Conservation (phyloP, 495 filamentous ascomycete species). For the Podospora comata region DNA sequence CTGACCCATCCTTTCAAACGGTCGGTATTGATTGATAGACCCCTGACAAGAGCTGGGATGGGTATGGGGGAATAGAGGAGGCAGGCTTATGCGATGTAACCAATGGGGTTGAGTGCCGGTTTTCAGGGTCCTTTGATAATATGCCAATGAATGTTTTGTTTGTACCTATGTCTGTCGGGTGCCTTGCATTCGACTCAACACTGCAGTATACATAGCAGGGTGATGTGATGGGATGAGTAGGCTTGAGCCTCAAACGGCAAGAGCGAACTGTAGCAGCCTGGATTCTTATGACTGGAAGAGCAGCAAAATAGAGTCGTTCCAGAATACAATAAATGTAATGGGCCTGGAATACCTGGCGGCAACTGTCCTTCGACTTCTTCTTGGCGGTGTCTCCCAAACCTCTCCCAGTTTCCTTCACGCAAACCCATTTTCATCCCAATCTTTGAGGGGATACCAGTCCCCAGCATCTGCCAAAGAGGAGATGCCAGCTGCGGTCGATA, state of each 20-base stretch:
- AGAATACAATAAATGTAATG: not conserved
- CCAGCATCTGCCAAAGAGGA: not conserved
- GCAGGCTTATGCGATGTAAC: not conserved
- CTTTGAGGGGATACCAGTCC: not conserved
- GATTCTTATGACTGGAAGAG: not conserved
- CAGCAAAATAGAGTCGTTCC: not conserved
- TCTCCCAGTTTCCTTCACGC: not conserved
- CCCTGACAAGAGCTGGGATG: not conserved
- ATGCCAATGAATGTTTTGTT: not conserved
- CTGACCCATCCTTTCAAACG: conserved; percentile 1
- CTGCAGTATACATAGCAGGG: not conserved
- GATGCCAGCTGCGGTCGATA: not conserved
- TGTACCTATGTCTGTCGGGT: not conserved
- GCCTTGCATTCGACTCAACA: not conserved
- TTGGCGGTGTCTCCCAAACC: not conserved
- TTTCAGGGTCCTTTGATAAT: not conserved
- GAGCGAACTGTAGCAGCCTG: not conserved
- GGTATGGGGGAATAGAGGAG: not conserved
- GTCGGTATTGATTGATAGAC: not conserved
- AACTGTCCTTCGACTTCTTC: not conserved
- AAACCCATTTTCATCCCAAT: not conserved
- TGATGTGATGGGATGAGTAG: not conserved
- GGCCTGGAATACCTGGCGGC: not conserved
- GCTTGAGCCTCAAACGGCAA: not conserved
- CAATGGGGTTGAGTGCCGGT: not conserved